Evolutionary conservation across 2,329 filamentous ascomycete genomes (phyloP).

Genomic region (Colletotrichum limetticola): DNA sequence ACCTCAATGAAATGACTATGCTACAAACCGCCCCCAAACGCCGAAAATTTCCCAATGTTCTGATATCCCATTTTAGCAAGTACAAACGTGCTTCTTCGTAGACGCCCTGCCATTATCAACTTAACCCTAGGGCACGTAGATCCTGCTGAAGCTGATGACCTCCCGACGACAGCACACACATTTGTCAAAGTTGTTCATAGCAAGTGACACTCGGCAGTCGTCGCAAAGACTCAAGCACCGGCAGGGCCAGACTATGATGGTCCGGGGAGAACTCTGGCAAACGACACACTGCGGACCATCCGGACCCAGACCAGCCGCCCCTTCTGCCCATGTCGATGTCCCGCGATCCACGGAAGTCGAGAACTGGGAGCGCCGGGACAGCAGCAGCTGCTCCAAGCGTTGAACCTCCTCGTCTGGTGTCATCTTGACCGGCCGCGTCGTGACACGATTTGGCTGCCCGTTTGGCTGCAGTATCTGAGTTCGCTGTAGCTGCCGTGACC

Average conservation of each 20-base stretch:
- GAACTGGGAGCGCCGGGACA: conserved; percentile 56
- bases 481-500: conserved; percentile 74
- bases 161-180: conserved; percentile 94
- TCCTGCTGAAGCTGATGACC: conserved; percentile 87
- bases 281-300: conserved; percentile 90
- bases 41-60: not conserved
- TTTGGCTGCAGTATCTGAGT: conserved; percentile 72
- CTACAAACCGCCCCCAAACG: not conserved
- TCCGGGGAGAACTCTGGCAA: conserved; percentile 86
- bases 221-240: conserved; percentile 94
- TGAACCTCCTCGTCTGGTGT: conserved; percentile 69
- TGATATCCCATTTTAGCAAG: not conserved
- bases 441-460: conserved; percentile 43
- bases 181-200: conserved; percentile 96
- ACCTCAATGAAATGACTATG: not conserved
- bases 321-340: conserved; percentile 70
- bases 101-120: not conserved
- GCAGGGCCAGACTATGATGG: conserved; percentile 95
- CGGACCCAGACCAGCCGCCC: conserved; percentile 76
- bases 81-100: not conserved
- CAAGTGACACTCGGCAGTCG: conserved; percentile 91
- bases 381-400: conserved; percentile 68
- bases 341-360: not conserved
- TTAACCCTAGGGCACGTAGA: conserved; percentile 77
- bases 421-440: conserved; percentile 52